Base-by-base conservation (phyloP, 306 rosid genomes). In the Potentilla sterilis region DNA sequence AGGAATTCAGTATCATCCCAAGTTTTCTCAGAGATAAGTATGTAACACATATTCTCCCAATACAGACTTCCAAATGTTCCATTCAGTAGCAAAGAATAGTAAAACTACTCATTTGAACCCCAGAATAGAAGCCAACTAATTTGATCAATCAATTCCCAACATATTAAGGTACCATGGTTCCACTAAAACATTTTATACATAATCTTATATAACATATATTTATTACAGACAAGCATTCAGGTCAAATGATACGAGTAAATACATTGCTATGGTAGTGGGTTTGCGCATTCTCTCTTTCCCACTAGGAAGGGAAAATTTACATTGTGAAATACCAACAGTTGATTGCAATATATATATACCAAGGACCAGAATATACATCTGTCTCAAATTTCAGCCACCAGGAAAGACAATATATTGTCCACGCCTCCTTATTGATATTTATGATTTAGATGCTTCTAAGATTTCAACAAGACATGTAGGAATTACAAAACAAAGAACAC, bases 51-150 rank as follows among this genome's bases (percentile, higher is more conserved):
- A 79, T 32, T n/a, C 46, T 37, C 40, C 19, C 72, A 74, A 59
- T 79, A 72, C 44, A 77, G 32, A 70, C 63, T 35, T 83, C 6
- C 47, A 65, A 51, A n/a, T 49, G 7, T 0, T 65, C 63, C 6
- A 48, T 61, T 18, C 9, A 44, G 34, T 65, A 64, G 21, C 11
- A 47, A 32, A 0, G 1, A 16, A 42, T 6, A 9, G 18, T 40
- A 4, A n/a, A 73, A 57, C 41, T 3, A 73, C 15, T 40, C 52
- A 7, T 57, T 16, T 22, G 34, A 28, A n/a, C 22, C 54, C 67
- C 48, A 15, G 6, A 57, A 13, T 15, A 7, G 21, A 21, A 35
- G 35, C 3, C 68, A 35, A 63, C 43, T 15, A 35, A 16, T 37
- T n/a, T 11, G 24, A 64, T 64, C 46, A 63, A 34, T 63, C 5